Conservation (phyloP, 768 basidiomycete species). For the Sporobolomyces pararoseus region DNA sequence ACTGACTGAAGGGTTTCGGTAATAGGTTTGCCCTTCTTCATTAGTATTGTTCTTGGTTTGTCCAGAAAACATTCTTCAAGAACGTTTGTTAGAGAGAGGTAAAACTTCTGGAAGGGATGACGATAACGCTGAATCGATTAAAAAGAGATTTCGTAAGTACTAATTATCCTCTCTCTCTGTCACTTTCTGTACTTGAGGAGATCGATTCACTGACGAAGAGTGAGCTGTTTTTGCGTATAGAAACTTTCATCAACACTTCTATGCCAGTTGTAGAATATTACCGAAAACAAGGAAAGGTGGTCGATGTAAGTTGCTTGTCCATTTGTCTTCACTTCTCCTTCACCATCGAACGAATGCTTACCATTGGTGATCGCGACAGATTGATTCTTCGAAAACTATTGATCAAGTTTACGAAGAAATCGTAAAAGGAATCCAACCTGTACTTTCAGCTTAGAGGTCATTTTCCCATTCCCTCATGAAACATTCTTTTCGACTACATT, state of each 20-base stretch:
- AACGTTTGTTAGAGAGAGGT: constrained; percentile 78
- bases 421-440: constrained; percentile 56
- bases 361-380: constrained; percentile 40
- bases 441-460: constrained; percentile 49
- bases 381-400: constrained; percentile 55
- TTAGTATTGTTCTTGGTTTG: constrained; percentile 82
- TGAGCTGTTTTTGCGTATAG: constrained; percentile 47
- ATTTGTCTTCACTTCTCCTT: neutral
- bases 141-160: constrained; percentile 84
- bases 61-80: constrained; percentile 79
- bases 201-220: neutral
- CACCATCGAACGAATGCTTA: neutral
- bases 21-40: constrained; percentile 66
- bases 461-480: no score
- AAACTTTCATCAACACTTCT: constrained; percentile 76
- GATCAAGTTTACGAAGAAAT: constrained; percentile 69
- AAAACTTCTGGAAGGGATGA: constrained; percentile 95
- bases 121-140: constrained; percentile 89
- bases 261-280: constrained; percentile 94
- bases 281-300: constrained; percentile 63
- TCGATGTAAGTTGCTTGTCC: constrained; percentile 59
- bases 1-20: no score
- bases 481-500: no score
- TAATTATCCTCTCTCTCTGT: neutral
- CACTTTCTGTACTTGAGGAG: no score